These are phyloP conservation scores for Diaporthe caulivora DNA, from an alignment of 2,329 filamentous ascomycete genomes.

Conservation along the genomic window DNA sequence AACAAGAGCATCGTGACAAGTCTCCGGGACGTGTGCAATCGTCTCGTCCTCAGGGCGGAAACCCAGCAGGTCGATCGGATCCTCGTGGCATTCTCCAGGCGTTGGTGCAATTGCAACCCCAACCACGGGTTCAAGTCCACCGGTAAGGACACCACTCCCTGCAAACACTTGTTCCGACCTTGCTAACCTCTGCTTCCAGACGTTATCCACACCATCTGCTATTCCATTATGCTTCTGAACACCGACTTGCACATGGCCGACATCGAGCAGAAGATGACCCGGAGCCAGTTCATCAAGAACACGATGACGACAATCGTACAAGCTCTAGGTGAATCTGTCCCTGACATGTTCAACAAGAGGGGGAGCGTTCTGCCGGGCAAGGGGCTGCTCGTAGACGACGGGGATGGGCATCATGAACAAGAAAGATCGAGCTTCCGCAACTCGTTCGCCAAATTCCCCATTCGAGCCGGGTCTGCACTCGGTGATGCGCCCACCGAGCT, in stretches of 20 bases:
- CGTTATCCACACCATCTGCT: constrained; percentile 96
- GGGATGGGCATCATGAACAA: constrained; percentile 51
- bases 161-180: neutral
- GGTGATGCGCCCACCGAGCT: constrained; percentile 53
- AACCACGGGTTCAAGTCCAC: constrained; percentile 92
- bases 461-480: constrained; percentile 58
- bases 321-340: constrained; percentile 78
- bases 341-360: constrained; percentile 71
- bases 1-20: constrained; percentile 83
- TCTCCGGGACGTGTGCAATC: constrained; percentile 83
- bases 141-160: constrained; percentile 65
- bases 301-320: constrained; percentile 91
- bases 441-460: constrained; percentile 63
- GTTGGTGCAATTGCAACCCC: constrained; percentile 95
- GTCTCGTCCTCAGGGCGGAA: constrained; percentile 87
- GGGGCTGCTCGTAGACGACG: constrained; percentile 47
- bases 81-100: constrained; percentile 85
- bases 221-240: constrained; percentile 94
- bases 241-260: constrained; percentile 96
- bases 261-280: constrained; percentile 96
- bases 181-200: constrained; percentile 62
- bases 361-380: constrained; percentile 65
- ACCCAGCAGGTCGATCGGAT: constrained; percentile 98
- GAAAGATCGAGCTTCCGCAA: constrained; percentile 57
- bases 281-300: constrained; percentile 94